A percentile compares a stretch with the other conserved stretches of the same genome.
phyloP scores from a whole-genome alignment of 441 rosid genomes.

The Erodium trifolium region DNA sequence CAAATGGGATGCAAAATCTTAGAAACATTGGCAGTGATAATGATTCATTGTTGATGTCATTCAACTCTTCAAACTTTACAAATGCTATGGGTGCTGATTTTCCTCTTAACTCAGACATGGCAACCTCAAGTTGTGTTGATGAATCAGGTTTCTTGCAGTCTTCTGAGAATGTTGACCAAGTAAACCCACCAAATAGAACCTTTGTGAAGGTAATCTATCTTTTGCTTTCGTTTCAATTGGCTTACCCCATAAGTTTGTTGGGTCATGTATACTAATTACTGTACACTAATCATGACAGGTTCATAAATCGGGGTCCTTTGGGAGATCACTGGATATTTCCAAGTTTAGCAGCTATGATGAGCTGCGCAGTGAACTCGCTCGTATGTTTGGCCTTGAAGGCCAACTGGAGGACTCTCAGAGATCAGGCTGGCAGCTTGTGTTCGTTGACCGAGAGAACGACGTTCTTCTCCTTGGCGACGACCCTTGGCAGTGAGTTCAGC shows the following conservation, averaged over 20 bases:
- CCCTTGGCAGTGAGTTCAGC: slow-evolving; percentile 75
- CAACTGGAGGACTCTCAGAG: slow-evolving; percentile 91
- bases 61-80: no score
- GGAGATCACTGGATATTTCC: slow-evolving; percentile 83
- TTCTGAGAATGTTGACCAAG: slow-evolving; percentile 36
- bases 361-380: slow-evolving; percentile 89
- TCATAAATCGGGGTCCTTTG: slow-evolving; percentile 85
- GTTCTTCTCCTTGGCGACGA: slow-evolving; percentile 99
- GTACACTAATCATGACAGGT: no score
- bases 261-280: slow-evolving; percentile 31
- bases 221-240: not conserved
- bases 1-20: no score
- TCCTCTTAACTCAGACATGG: slow-evolving; percentile 59
- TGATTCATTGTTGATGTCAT: no score
- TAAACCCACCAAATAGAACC: no score
- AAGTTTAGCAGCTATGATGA: slow-evolving; percentile 95
- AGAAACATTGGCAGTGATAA: no score
- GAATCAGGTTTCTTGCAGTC: slow-evolving; percentile 71
- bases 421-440: slow-evolving; percentile 99
- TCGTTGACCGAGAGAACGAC: slow-evolving; percentile 98
- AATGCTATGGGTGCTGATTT: slow-evolving; percentile 18
- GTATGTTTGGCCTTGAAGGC: slow-evolving; percentile 96
- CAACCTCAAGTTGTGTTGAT: slow-evolving; percentile 39
- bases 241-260: not conserved
- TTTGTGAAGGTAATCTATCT: no score